Percentiles rank a stretch among this genome's conserved stretches.
Conservation (phyloP, 208 protist genomes). For the Porcisia hertigi region DNA sequence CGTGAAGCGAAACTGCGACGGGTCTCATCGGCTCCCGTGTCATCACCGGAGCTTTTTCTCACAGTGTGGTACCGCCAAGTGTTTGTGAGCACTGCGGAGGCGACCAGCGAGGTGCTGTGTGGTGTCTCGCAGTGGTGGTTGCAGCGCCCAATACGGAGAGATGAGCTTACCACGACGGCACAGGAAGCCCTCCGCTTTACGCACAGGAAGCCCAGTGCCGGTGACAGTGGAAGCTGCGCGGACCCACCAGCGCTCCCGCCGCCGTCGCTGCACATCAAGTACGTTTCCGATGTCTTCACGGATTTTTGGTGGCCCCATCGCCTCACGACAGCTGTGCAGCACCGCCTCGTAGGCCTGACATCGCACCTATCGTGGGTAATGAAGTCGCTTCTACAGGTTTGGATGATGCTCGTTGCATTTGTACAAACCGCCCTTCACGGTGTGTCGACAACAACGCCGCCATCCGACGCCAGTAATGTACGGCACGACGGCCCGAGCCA, state of each 20-base stretch:
- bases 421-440: slow-evolving; percentile 10
- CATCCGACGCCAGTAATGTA: not conserved
- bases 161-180: slow-evolving; percentile 36
- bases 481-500: not conserved
- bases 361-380: not conserved
- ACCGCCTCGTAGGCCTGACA: slow-evolving; percentile 8
- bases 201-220: not conserved
- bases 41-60: not conserved
- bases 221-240: not conserved
- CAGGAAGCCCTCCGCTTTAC: not conserved
- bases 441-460: not conserved
- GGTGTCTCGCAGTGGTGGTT: slow-evolving; percentile 55
- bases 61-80: slow-evolving; percentile 40
- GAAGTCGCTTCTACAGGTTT: slow-evolving; percentile 15
- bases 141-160: slow-evolving; percentile 31
- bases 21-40: not conserved
- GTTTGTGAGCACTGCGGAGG: slow-evolving; percentile 28
- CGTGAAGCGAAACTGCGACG: not conserved
- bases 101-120: slow-evolving; percentile 27
- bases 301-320: slow-evolving; percentile 26
- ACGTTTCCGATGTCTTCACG: slow-evolving; percentile 24
- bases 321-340: slow-evolving; percentile 15
- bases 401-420: not conserved
- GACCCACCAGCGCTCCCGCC: not conserved
- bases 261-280: slow-evolving; percentile 29